Conservation (phyloP, 2,329 filamentous ascomycete genomes). For the Periconia macrospinosa region DNA sequence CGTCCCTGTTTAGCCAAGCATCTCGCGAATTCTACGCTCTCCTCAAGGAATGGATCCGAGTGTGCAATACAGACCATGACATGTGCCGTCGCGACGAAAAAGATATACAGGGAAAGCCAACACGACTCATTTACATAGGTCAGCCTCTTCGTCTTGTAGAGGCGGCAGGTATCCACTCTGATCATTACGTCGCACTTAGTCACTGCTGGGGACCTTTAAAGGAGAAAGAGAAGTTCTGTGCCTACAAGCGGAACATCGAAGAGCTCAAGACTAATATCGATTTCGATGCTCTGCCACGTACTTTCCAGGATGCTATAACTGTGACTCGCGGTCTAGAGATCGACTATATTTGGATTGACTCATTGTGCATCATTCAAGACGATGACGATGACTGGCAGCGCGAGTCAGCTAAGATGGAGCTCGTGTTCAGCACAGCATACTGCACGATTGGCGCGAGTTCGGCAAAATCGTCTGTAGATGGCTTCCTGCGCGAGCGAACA, state of each 20-base stretch:
- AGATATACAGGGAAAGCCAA: not conserved
- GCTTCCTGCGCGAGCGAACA: constrained; percentile 13
- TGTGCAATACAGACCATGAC: not conserved
- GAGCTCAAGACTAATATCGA: constrained; percentile 6
- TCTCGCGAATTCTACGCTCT: not conserved
- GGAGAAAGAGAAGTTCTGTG: constrained; percentile 13
- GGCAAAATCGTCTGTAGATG: constrained; percentile 12
- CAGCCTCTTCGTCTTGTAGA: not conserved
- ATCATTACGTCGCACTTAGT: constrained; percentile 15
- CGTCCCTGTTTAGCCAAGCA: not conserved
- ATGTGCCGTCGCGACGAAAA: not conserved
- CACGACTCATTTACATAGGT: constrained; percentile 2
- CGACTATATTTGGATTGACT: constrained; percentile 19
- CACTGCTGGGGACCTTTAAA: constrained; percentile 19
- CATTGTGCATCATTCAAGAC: constrained; percentile 22
- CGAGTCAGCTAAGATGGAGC: constrained; percentile 17
- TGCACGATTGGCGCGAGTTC: constrained; percentile 19
- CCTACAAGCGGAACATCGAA: constrained; percentile 12
- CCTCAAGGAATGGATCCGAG: not conserved
- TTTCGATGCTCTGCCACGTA: constrained; percentile 15
- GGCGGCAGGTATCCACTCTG: not conserved
- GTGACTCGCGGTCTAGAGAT: constrained; percentile 12
- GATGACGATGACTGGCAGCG: constrained; percentile 17
- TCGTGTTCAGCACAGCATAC: constrained; percentile 14
- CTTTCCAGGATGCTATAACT: constrained; percentile 18